phyloP scores from a whole-genome alignment of 2,329 filamentous ascomycete genomes.

The Exophiala xenobiotica region DNA sequence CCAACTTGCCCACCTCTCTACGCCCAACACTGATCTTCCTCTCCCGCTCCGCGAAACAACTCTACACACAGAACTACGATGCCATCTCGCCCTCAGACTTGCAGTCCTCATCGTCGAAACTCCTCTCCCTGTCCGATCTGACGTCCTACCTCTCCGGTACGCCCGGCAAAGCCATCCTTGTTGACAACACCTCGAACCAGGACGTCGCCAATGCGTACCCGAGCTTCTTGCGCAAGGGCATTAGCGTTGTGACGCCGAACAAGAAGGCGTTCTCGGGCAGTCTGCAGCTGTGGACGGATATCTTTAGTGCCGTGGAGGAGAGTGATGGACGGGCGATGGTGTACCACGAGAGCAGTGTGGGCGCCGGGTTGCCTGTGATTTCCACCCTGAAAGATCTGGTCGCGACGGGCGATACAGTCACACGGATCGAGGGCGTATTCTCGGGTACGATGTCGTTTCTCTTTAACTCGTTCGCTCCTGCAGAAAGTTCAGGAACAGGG shows the following conservation, averaged over 20 bases:
- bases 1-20: slow-evolving; percentile 64
- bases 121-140: slow-evolving; percentile 68
- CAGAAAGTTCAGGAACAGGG: slow-evolving; percentile 66
- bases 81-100: slow-evolving; percentile 61
- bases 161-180: slow-evolving; percentile 74
- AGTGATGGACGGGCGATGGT: slow-evolving; percentile 64
- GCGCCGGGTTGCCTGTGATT: slow-evolving; percentile 88
- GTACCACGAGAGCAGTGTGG: slow-evolving; percentile 94
- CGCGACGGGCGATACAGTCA: slow-evolving; percentile 87
- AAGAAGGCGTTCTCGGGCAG: slow-evolving; percentile 94
- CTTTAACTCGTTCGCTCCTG: slow-evolving; percentile 94
- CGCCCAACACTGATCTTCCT: slow-evolving; percentile 80
- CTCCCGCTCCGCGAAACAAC: slow-evolving; percentile 77
- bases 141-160: slow-evolving; percentile 75
- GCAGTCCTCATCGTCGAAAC: slow-evolving; percentile 61
- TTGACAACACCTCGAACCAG: slow-evolving; percentile 95
- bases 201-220: slow-evolving; percentile 83
- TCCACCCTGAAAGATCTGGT: slow-evolving; percentile 93
- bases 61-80: slow-evolving; percentile 64
- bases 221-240: slow-evolving; percentile 71
- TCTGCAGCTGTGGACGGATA: slow-evolving; percentile 79
- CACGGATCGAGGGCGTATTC: slow-evolving; percentile 93
- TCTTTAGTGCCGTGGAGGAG: slow-evolving; percentile 69
- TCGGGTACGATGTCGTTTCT: slow-evolving; percentile 97
- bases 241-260: slow-evolving; percentile 94